These are phyloP conservation scores for Bryum argenteum DNA, from an alignment of 225 moss, liverwort and hornwort genomes.

Conservation along the genomic window DNA sequence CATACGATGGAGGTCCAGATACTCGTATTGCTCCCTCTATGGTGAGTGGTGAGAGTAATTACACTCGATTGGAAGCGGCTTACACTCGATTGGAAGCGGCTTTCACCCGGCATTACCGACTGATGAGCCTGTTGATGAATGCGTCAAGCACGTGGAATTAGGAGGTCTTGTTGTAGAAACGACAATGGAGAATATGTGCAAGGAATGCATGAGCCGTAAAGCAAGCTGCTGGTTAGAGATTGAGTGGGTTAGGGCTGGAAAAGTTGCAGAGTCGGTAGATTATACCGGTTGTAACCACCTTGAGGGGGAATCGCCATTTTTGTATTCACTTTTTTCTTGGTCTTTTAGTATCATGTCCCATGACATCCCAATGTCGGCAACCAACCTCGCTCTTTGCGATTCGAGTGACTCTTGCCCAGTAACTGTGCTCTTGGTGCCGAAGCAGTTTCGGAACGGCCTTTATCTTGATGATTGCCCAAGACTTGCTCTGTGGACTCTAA, in stretches of 20 bases:
- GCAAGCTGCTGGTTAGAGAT: background rate
- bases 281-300: background rate
- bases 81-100: background rate
- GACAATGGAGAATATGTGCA: background rate
- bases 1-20: background rate
- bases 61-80: background rate
- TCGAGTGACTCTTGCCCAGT: background rate
- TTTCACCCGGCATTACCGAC: background rate
- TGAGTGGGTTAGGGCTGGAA: conserved; percentile 1
- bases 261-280: background rate
- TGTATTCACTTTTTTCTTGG: background rate
- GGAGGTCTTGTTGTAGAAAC: conserved; percentile 2
- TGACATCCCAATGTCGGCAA: conserved; percentile 5
- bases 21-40: background rate
- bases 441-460: background rate
- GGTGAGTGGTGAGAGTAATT: background rate
- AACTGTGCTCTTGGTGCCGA: background rate
- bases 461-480: background rate
- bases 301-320: background rate
- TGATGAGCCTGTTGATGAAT: conserved; percentile 1
- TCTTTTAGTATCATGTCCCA: background rate
- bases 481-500: background rate
- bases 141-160: background rate
- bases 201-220: background rate
- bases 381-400: background rate